Percentiles rank a stretch among this genome's conserved stretches.
phyloP scores from a whole-genome alignment of 23 red algal species.

The Gracilaria domingensis region DNA sequence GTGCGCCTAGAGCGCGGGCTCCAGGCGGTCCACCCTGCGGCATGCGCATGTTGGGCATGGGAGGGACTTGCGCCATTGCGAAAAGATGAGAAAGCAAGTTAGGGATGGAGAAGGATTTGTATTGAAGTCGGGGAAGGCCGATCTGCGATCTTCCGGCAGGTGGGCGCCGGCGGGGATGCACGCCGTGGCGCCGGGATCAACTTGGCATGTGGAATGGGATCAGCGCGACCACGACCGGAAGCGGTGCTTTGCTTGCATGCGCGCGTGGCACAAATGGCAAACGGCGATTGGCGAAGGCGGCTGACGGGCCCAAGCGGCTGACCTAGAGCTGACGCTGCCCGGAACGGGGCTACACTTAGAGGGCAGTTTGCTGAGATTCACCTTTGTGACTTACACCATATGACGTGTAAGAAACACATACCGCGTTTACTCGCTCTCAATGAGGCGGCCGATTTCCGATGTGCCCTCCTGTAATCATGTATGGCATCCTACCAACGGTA shows the following conservation, averaged over 20 bases:
- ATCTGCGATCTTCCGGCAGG: not conserved
- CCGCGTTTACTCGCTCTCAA: too few relatives aligned
- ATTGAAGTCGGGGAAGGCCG: not conserved
- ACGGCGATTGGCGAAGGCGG: not conserved
- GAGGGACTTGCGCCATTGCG: constrained; percentile 60
- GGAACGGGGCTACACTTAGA: too few relatives aligned
- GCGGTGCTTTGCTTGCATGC: not conserved
- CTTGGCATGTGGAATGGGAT: not conserved
- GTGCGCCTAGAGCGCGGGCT: constrained; percentile 49
- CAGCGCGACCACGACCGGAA: not conserved
- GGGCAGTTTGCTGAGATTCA: too few relatives aligned
- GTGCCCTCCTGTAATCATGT: too few relatives aligned
- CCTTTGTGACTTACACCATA: too few relatives aligned
- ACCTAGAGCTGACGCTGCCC: too few relatives aligned
- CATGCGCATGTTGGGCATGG: constrained; percentile 71
- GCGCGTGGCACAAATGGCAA: not conserved
- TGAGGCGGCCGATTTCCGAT: too few relatives aligned
- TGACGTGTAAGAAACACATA: too few relatives aligned
- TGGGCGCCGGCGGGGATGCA: not conserved
- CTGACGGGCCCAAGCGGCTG: too few relatives aligned
- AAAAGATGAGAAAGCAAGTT: not conserved
- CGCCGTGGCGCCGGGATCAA: not conserved
- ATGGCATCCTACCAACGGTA: too few relatives aligned
- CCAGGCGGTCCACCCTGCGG: constrained; percentile 44
- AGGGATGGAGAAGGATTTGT: too few relatives aligned